Evolutionary conservation across 805 yeast genomes (phyloP), one percentile per base, ranked within the genome.

Genomic region (Myxozyma lipomycoides): DNA sequence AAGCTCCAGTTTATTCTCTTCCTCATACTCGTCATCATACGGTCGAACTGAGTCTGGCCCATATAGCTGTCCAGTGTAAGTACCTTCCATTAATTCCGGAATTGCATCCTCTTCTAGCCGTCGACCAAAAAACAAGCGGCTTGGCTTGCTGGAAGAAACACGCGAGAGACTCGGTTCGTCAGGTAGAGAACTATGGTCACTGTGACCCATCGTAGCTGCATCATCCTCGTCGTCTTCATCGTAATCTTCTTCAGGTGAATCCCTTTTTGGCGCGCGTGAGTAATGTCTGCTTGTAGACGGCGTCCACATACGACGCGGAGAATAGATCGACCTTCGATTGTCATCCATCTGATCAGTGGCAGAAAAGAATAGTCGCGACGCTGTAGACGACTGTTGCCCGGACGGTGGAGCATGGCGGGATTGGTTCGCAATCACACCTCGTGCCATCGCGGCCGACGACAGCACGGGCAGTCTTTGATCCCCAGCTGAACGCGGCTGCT

Each of bases 31-130:
- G 10, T 52, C 57, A 2, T 52, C 57, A 22, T 43, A 45, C 9
- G 58, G 48, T 35, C 49, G 45, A 2, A 39, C 59, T n/a, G 53
- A 52, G 37, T 55, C 59, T 5, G 59, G 53, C 15, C 48, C 55
- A 19, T 55, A 55, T 15, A 54, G 23, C 22, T 54, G 57, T 17
- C 57, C 57, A 3, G 58, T 43, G 34, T 54, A 54, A 1, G 58
- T 52, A 4, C 53, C 51, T 6, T 35, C 25, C 54, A 48, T 48
- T 6, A 22, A 21, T 7, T 55, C 59, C 23, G 38, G 43, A 3
- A n/a, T 52, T n/a, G n/a, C n/a, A 4, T 47, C 58, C 6, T 47
- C 45, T n/a, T 32, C 15, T 21, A 17, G 6, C 38, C 32, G 44
- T 32, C 40, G 19, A 12, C 40, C 22, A 22, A 41, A 39, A 19